Evolutionary conservation across 2,329 filamentous ascomycete genomes (phyloP).

Genomic region (Nothophoma quercina): DNA sequence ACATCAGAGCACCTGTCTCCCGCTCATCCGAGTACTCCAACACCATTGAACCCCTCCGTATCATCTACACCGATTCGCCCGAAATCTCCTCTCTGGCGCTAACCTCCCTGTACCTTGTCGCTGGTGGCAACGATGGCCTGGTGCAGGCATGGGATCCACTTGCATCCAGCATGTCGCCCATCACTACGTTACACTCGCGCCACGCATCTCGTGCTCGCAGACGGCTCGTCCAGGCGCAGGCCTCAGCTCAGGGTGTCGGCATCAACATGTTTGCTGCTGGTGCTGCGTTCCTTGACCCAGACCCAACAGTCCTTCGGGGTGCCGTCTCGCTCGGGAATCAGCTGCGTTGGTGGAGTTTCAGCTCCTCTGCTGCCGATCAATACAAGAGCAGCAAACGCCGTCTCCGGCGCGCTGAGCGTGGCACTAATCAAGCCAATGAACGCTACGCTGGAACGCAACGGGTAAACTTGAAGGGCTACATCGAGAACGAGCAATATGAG

Average conservation of each 20-base stretch:
- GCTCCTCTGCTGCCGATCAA: slow-evolving; percentile 77
- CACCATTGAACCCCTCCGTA: slow-evolving; percentile 73
- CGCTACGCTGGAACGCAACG: slow-evolving; percentile 69
- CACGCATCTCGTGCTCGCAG: slow-evolving; percentile 84
- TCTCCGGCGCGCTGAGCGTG: slow-evolving; percentile 71
- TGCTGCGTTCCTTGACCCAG: slow-evolving; percentile 85
- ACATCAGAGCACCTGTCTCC: slow-evolving; percentile 73
- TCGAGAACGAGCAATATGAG: slow-evolving; percentile 84
- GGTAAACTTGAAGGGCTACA: slow-evolving; percentile 78
- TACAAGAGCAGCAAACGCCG: slow-evolving; percentile 81
- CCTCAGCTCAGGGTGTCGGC: slow-evolving; percentile 71
- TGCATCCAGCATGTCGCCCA: slow-evolving; percentile 76
- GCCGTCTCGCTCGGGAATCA: slow-evolving; percentile 87
- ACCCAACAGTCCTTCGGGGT: slow-evolving; percentile 83
- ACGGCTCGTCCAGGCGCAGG: slow-evolving; percentile 71
- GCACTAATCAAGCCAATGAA: slow-evolving; percentile 66
- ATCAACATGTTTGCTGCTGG: slow-evolving; percentile 83
- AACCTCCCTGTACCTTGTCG: slow-evolving; percentile 85
- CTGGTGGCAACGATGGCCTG: slow-evolving; percentile 92
- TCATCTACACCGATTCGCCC: slow-evolving; percentile 90
- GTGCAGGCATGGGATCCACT: slow-evolving; percentile 98
- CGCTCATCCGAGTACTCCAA: slow-evolving; percentile 63
- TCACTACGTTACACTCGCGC: slow-evolving; percentile 86
- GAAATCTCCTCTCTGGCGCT: slow-evolving; percentile 83
- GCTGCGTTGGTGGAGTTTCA: slow-evolving; percentile 92